Conservation (phyloP, 2,329 filamentous ascomycete genomes). For the Talaromyces rugulosus region DNA sequence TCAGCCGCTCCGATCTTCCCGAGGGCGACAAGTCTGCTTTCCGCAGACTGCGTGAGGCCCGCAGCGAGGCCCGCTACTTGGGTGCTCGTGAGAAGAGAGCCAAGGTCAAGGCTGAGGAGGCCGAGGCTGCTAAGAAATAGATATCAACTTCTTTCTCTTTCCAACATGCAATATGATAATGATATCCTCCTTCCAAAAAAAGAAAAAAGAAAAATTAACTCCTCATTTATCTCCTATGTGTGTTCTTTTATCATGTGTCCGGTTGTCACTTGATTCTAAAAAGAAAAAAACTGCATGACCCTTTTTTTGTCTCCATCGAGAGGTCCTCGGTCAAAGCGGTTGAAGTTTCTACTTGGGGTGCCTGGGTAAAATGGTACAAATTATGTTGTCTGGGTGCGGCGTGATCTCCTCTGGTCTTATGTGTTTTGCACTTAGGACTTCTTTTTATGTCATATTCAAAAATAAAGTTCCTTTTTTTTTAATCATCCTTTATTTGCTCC, state of each 20-base stretch:
- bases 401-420: constrained; percentile 7
- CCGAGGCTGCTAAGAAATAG: constrained; percentile 53
- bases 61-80: constrained; percentile 74
- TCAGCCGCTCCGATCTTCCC: constrained; percentile 79
- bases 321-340: not conserved
- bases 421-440: constrained; percentile 3
- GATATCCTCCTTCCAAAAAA: constrained; percentile 24
- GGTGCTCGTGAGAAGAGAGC: constrained; percentile 91
- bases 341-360: constrained; percentile 1
- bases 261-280: constrained; percentile 8
- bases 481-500: not conserved
- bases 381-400: constrained; percentile 12
- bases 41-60: constrained; percentile 76
- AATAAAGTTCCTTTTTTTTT: constrained; percentile 6
- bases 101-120: constrained; percentile 72
- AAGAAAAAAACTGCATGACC: not conserved
- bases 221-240: not conserved
- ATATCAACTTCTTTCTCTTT: constrained; percentile 24
- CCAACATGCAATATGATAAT: constrained; percentile 15
- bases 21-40: constrained; percentile 81
- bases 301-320: not conserved
- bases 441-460: constrained; percentile 12
- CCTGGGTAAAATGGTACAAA: constrained; percentile 4
- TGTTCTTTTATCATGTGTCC: constrained; percentile 12
- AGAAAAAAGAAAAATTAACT: constrained; percentile 26